phyloP scores from a whole-genome alignment of 495 filamentous ascomycete genomes.

The Stereocaulon alpinum region DNA sequence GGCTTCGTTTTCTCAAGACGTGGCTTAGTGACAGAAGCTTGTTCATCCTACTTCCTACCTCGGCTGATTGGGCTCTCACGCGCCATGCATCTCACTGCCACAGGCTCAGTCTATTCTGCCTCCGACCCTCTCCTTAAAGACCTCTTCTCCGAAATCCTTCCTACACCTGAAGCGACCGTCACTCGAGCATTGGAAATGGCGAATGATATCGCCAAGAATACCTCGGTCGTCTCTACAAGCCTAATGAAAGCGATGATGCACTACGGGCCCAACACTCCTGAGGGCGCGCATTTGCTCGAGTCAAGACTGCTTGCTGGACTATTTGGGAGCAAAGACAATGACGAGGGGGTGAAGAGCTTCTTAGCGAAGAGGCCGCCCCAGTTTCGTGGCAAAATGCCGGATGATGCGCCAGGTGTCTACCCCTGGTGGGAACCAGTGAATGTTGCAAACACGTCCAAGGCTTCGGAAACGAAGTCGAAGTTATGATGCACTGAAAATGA shows the following conservation, averaged over 20 bases:
- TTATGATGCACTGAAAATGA: neutral
- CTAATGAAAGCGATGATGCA: conserved; percentile 54
- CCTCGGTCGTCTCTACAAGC: conserved; percentile 41
- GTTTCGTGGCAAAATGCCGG: neutral
- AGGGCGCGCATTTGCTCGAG: conserved; percentile 51
- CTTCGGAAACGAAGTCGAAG: neutral
- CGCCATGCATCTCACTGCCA: conserved; percentile 43
- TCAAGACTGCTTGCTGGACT: conserved; percentile 45
- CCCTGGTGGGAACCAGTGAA: conserved; percentile 1
- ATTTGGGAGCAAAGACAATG: conserved; percentile 28
- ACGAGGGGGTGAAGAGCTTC: conserved; percentile 4
- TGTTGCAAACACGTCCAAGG: neutral
- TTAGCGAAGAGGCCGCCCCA: neutral
- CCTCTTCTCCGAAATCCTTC: conserved; percentile 47
- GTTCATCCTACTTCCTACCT: conserved; percentile 53
- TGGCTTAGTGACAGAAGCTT: conserved; percentile 53
- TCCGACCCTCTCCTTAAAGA: conserved; percentile 34
- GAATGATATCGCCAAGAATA: conserved; percentile 47
- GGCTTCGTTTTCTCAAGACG: conserved; percentile 56
- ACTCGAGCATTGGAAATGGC: conserved; percentile 47
- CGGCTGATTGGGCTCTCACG: conserved; percentile 46
- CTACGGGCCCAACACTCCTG: conserved; percentile 41
- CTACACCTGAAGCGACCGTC: conserved; percentile 40
- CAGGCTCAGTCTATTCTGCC: conserved; percentile 30
- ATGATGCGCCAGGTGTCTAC: neutral